phyloP scores from a whole-genome alignment of 108 stramenopile species.

The Skeletonema marinoi region DNA sequence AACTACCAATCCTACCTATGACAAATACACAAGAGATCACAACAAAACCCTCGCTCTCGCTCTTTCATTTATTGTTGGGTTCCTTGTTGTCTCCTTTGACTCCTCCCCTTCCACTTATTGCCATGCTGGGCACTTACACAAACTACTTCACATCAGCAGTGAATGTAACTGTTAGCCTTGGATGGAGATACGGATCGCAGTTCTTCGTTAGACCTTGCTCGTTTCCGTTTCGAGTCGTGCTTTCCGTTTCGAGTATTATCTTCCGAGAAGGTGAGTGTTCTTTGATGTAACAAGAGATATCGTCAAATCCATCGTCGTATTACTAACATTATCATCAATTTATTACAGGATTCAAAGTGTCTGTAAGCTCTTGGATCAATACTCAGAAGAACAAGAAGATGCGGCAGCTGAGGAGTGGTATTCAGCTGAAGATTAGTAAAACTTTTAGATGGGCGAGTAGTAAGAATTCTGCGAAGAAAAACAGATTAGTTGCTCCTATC shows the following conservation, averaged over 20 bases:
- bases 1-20: too few relatives aligned
- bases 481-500: not conserved
- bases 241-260: not conserved
- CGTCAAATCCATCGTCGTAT: not conserved
- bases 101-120: not conserved
- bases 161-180: constrained; percentile 1
- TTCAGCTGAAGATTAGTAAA: constrained; percentile 22
- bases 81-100: not conserved
- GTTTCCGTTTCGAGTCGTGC: constrained; percentile 2
- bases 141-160: constrained; percentile 7
- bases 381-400: constrained; percentile 5
- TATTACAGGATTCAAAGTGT: constrained; percentile 11
- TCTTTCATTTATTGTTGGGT: not conserved
- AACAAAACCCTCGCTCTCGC: too few relatives aligned
- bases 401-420: not conserved
- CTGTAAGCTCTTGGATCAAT: constrained; percentile 3
- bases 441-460: constrained; percentile 9
- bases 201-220: not conserved
- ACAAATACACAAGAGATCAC: too few relatives aligned
- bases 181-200: not conserved
- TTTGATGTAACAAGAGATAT: not conserved
- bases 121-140: not conserved
- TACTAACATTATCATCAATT: not conserved
- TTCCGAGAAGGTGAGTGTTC: not conserved
- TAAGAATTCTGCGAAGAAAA: not conserved